Evolutionary conservation across 805 yeast genomes (phyloP).

Genomic region (Candida krabiensis): DNA sequence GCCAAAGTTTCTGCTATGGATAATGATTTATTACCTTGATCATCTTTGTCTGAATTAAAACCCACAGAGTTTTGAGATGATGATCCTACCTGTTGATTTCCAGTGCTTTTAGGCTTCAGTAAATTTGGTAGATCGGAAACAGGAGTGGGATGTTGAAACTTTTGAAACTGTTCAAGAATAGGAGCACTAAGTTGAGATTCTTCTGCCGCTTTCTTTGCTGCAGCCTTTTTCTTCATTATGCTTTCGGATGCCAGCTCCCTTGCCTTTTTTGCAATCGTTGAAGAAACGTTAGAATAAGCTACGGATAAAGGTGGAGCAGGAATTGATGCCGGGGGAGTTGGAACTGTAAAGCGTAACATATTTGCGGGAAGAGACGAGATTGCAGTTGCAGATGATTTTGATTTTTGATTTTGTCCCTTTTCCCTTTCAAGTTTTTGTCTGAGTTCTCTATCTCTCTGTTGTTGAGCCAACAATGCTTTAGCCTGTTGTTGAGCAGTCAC

Average conservation of each 20-base stretch:
- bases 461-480: slow-evolving; percentile 15
- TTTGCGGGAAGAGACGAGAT: slow-evolving; percentile 10
- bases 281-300: neutral
- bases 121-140: slow-evolving; percentile 3
- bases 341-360: slow-evolving; percentile 16
- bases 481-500: slow-evolving; percentile 24
- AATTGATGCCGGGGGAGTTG: slow-evolving; percentile 14
- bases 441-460: slow-evolving; percentile 19
- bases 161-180: slow-evolving; percentile 19
- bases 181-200: slow-evolving; percentile 3
- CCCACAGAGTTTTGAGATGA: neutral
- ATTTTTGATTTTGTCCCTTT: slow-evolving; percentile 5
- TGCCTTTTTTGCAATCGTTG: slow-evolving; percentile 1
- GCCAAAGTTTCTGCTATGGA: slow-evolving; percentile 65
- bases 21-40: slow-evolving; percentile 30
- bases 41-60: neutral
- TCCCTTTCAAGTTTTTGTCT: slow-evolving; percentile 12
- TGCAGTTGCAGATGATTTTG: slow-evolving; percentile 1
- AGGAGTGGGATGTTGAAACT: slow-evolving; percentile 18
- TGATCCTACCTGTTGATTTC: no score
- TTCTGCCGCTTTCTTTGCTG: neutral
- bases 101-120: neutral
- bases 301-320: slow-evolving; percentile 7
- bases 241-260: neutral
- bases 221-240: neutral